A percentile compares a stretch with the other conserved stretches of the same genome.
Evolutionary conservation across 2,329 filamentous ascomycete genomes (phyloP).

Genomic region (Domatiomyces catenatus): DNA sequence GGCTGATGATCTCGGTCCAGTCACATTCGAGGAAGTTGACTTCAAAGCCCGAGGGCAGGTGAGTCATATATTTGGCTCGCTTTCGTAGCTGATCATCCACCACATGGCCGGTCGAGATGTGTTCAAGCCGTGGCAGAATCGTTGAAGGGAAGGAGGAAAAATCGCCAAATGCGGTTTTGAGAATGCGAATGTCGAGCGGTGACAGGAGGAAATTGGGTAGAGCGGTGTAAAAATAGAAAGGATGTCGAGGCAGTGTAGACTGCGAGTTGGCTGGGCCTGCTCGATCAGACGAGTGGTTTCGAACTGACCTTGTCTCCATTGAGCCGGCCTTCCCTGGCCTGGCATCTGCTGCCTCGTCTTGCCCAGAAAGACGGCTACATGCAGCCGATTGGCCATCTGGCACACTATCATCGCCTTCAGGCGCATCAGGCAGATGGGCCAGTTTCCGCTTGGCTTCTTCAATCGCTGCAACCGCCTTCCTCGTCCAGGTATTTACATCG

Average conservation of each 20-base stretch:
- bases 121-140: slow-evolving; percentile 72
- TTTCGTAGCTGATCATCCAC: slow-evolving; percentile 74
- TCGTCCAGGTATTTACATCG: slow-evolving; percentile 84
- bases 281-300: slow-evolving; percentile 39
- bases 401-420: slow-evolving; percentile 9
- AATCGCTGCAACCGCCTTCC: slow-evolving; percentile 64
- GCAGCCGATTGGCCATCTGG: slow-evolving; percentile 26
- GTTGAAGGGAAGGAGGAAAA: slow-evolving; percentile 74
- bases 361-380: slow-evolving; percentile 13
- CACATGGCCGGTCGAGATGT: slow-evolving; percentile 73
- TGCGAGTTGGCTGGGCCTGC: slow-evolving; percentile 32
- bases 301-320: slow-evolving; percentile 23
- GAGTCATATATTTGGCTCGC: slow-evolving; percentile 70
- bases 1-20: slow-evolving; percentile 76
- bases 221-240: slow-evolving; percentile 70
- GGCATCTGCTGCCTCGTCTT: neutral
- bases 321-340: neutral
- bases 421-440: slow-evolving; percentile 25
- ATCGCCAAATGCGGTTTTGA: slow-evolving; percentile 74
- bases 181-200: slow-evolving; percentile 76
- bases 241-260: slow-evolving; percentile 13
- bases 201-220: slow-evolving; percentile 80
- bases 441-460: slow-evolving; percentile 61
- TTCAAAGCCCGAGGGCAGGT: slow-evolving; percentile 79
- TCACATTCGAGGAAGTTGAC: slow-evolving; percentile 86